Evolutionary conservation across 2,329 filamentous ascomycete species (phyloP), one percentile per base, ranked within the genome.

Genomic region (Aspergillus oerlinghausenensis): DNA sequence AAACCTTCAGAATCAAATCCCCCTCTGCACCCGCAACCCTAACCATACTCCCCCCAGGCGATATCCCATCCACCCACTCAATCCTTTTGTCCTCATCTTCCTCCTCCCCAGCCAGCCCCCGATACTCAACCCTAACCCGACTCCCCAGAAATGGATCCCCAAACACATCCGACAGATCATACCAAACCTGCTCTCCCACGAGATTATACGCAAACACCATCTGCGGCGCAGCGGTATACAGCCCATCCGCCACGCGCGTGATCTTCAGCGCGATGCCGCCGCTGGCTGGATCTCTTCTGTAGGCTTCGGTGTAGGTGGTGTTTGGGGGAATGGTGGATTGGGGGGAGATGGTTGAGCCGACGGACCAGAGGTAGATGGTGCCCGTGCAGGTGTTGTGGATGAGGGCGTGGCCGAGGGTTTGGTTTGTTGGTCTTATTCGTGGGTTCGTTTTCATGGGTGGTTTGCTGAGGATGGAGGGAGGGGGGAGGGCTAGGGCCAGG

Each of bases 201-300:
- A 77, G 63, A 35, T 70, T 76, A 61, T 78, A 78, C 25, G 75
- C 75, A 55, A 77, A 78, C 23, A 75, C 67, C 3, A 73, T 75
- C 64, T 76, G 68, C 4, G 75, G 67, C 3, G 68, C 63, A 19
- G 65, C 69, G 6, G 60, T 64, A 53, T 67, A 71, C 35, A 77
- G 59, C 8, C 74, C 75, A 50, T 73, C 61, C 17, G 55, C 17
- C 21, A 60, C 55, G 14, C 68, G 72, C 23, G 74, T 72, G 56
- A 79, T 65, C 61, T 78, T 78, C 53, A 79, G 64, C 1, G 75
- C 71, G 51, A 79, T 70, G 11, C 77, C 76, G 17, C 75, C 75
- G 38, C 65, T 68, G 8, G 61, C 54, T 1, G 61, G 42, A 50
- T 77, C 73, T 10, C 64, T 60, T 55, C 63, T 70, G 64, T 69